Percentiles rank a stretch among this genome's conserved stretches.
Conservation (phyloP, 2,329 filamentous ascomycete species). For the Phialocephala subalpina region DNA sequence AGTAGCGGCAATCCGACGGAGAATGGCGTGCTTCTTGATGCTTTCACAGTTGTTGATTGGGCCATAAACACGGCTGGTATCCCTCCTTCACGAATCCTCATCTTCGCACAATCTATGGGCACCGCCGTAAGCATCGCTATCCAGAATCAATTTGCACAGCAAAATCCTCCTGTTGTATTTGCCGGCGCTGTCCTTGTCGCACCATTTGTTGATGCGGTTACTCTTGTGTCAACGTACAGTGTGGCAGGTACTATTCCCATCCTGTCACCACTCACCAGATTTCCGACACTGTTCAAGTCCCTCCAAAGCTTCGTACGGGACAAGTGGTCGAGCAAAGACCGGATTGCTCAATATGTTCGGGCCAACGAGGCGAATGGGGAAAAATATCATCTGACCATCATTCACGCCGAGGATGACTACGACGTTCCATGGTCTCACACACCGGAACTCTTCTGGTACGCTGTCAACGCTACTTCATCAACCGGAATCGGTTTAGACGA, state of each 20-base stretch:
- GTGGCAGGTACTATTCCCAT: conserved; percentile 73
- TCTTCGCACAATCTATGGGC: conserved; percentile 86
- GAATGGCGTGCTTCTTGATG: conserved; percentile 80
- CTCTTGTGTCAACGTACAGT: conserved; percentile 63
- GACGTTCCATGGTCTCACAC: conserved; percentile 81
- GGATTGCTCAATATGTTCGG: conserved; percentile 54
- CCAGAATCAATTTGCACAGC: conserved; percentile 58
- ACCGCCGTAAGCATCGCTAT: conserved; percentile 82
- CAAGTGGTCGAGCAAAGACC: conserved; percentile 60
- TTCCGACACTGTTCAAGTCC: conserved; percentile 56
- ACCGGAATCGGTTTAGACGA: conserved; percentile 51
- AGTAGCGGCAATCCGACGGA: conserved; percentile 82
- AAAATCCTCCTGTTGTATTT: conserved; percentile 53
- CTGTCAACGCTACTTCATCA: conserved; percentile 56
- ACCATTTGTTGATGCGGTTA: conserved; percentile 62
- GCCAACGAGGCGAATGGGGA: conserved; percentile 42
- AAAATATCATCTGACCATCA: conserved; percentile 65
- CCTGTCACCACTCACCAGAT: conserved; percentile 74
- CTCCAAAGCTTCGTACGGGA: conserved; percentile 56
- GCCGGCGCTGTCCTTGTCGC: conserved; percentile 63
- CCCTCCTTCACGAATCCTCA: conserved; percentile 76
- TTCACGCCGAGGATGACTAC: conserved; percentile 82
- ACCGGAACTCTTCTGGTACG: conserved; percentile 68
- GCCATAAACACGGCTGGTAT: conserved; percentile 70
- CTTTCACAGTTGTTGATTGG: conserved; percentile 76